Conservation (phyloP, 208 protist genomes). For the Trypanosoma mega region DNA sequence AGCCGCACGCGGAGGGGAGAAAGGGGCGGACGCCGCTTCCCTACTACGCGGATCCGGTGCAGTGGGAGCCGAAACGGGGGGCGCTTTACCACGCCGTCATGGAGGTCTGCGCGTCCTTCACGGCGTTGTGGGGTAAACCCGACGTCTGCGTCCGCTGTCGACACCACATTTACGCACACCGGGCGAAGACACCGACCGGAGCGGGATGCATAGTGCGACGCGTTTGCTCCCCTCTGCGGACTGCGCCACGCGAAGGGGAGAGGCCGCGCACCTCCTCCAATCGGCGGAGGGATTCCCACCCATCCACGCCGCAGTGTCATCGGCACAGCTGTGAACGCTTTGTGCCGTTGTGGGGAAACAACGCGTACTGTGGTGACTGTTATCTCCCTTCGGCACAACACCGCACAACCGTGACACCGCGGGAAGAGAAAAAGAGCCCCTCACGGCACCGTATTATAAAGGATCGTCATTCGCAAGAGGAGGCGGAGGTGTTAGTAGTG, state of each 20-base stretch:
- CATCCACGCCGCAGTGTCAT: neutral
- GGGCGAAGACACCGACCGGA: neutral
- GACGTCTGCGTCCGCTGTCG: slow-evolving; percentile 11
- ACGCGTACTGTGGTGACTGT: slow-evolving; percentile 20
- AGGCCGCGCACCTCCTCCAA: neutral
- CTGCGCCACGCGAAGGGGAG: neutral
- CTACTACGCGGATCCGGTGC: slow-evolving; percentile 21
- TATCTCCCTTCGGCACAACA: no score
- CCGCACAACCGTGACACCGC: neutral
- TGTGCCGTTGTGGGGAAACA: slow-evolving; percentile 11
- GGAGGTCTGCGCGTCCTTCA: slow-evolving; percentile 13
- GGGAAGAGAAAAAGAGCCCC: no score
- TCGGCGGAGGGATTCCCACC: neutral
- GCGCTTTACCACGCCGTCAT: neutral
- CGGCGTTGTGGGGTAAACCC: slow-evolving; percentile 15
- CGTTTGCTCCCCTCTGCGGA: no score
- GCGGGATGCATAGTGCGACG: neutral
- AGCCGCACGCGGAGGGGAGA: neutral
- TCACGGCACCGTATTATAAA: no score
- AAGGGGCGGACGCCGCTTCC: neutral
- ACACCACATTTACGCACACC: neutral
- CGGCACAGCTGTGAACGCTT: slow-evolving; percentile 7
- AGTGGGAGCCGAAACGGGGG: slow-evolving; percentile 13
- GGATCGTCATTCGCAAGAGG: no score
- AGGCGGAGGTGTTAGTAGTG: neutral